These are phyloP conservation scores for Neckera pumila DNA, from an alignment of 225 moss, liverwort and hornwort genomes.

Conservation along the genomic window DNA sequence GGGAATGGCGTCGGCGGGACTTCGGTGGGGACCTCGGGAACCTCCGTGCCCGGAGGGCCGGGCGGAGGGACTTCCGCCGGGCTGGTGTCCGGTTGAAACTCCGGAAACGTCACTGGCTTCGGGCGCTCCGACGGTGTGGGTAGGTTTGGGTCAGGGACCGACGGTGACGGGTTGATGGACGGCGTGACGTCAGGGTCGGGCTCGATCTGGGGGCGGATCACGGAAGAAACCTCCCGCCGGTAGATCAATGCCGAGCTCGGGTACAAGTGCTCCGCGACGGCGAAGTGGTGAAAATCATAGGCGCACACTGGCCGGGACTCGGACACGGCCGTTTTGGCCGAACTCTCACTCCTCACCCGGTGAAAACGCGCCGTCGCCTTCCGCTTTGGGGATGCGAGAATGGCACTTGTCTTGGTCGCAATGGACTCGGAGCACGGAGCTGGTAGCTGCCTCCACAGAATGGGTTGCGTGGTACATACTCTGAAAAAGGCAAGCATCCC, in stretches of 20 bases:
- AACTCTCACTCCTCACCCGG: not conserved
- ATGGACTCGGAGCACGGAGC: slow-evolving; percentile 3
- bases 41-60: slow-evolving; percentile 23
- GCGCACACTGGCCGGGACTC: slow-evolving; percentile 15
- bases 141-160: slow-evolving; percentile 26
- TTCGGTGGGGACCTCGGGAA: slow-evolving; percentile 18
- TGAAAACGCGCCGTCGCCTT: not conserved
- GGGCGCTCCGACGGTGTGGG: slow-evolving; percentile 24
- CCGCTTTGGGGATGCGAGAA: not conserved
- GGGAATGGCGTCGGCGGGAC: slow-evolving; percentile 32
- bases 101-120: slow-evolving; percentile 37
- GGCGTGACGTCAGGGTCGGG: slow-evolving; percentile 26
- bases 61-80: slow-evolving; percentile 20
- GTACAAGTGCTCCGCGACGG: not conserved
- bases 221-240: slow-evolving; percentile 2
- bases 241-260: slow-evolving; percentile 5
- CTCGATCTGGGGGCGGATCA: slow-evolving; percentile 36
- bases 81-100: slow-evolving; percentile 29
- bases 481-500: not conserved
- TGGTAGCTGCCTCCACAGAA: slow-evolving; percentile 42
- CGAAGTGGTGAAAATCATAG: slow-evolving; percentile 28
- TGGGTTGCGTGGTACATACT: slow-evolving; percentile 20
- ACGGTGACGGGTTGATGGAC: slow-evolving; percentile 37
- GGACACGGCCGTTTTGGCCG: not conserved
- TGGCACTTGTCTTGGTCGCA: not conserved